A percentile compares a stretch with the other conserved stretches of the same genome.
phyloP scores from a whole-genome alignment of 1,139 yeast genomes.

The Magnusiomyces fungicola region DNA sequence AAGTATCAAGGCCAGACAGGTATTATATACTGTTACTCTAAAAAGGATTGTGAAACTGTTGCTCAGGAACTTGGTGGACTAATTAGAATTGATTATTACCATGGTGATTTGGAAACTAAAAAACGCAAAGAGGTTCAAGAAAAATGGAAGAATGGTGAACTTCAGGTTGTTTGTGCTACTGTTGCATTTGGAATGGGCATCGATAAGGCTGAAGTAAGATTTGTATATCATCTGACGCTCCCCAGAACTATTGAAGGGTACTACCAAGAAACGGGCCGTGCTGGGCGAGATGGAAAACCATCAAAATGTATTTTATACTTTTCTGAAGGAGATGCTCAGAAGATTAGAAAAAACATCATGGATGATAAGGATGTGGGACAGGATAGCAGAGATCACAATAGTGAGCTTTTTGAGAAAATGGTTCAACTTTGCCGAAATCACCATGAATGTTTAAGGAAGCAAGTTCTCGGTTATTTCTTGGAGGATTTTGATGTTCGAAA shows the following conservation, averaged over 20 bases:
- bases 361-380: slow-evolving; percentile 54
- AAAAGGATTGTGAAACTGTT: slow-evolving; percentile 79
- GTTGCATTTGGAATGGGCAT: slow-evolving; percentile 99
- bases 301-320: slow-evolving; percentile 82
- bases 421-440: slow-evolving; percentile 87
- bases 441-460: slow-evolving; percentile 83
- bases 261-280: slow-evolving; percentile 98
- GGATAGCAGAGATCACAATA: slow-evolving; percentile 67
- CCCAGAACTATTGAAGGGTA: slow-evolving; percentile 93
- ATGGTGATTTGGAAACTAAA: slow-evolving; percentile 86
- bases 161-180: slow-evolving; percentile 87
- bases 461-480: slow-evolving; percentile 82
- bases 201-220: slow-evolving; percentile 91
- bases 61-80: slow-evolving; percentile 58
- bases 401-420: slow-evolving; percentile 71
- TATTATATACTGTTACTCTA: slow-evolving; percentile 88
- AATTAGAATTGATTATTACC: slow-evolving; percentile 67
- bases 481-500: slow-evolving; percentile 63
- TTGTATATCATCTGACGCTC: slow-evolving; percentile 80
- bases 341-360: slow-evolving; percentile 52
- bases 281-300: slow-evolving; percentile 85
- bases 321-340: slow-evolving; percentile 60
- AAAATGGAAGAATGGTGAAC: slow-evolving; percentile 68
- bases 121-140: slow-evolving; percentile 64
- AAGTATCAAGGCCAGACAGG: slow-evolving; percentile 63